phyloP scores from a whole-genome alignment of 768 basidiomycete genomes.

The Lentinula lateritia region DNA sequence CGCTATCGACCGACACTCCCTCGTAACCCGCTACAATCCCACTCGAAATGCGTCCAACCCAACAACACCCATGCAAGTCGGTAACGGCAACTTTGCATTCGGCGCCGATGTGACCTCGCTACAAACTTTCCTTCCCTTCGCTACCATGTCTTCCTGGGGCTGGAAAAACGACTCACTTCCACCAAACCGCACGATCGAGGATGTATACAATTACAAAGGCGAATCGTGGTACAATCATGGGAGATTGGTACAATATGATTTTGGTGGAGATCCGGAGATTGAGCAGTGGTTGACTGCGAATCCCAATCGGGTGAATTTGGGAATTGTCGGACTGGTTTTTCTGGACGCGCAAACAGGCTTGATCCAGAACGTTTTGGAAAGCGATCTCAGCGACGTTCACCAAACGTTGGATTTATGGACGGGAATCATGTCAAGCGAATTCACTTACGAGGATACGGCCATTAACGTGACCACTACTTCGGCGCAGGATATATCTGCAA shows the following conservation, averaged over 20 bases:
- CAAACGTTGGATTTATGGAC: conserved; percentile 55
- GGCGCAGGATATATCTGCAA: conserved; percentile 30
- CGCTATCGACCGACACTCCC: conserved; percentile 34
- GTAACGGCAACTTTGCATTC: conserved; percentile 60
- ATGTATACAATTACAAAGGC: conserved; percentile 43
- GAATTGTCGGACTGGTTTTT: conserved; percentile 43
- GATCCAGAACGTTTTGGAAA: conserved; percentile 28
- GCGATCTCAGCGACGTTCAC: conserved; percentile 24
- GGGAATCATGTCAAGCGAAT: conserved; percentile 41
- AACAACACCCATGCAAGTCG: conserved; percentile 52
- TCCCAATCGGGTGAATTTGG: conserved; percentile 53
- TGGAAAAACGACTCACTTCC: conserved; percentile 59
- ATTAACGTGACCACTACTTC: conserved; percentile 36
- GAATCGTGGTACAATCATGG: conserved; percentile 48
- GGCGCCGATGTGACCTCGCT: conserved; percentile 54
- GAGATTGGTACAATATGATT: conserved; percentile 43
- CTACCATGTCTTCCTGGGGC: conserved; percentile 54
- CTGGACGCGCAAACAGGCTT: conserved; percentile 18
- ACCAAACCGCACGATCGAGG: conserved; percentile 29
- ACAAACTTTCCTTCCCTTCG: conserved; percentile 52
- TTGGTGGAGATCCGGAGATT: conserved; percentile 37
- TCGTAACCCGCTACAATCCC: conserved; percentile 48
- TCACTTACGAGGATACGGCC: conserved; percentile 28
- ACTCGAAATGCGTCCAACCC: conserved; percentile 38
- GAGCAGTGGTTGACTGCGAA: conserved; percentile 55